Evolutionary conservation across 148 eudicot species (phyloP).

Genomic region (Vaccinium darrowii): DNA sequence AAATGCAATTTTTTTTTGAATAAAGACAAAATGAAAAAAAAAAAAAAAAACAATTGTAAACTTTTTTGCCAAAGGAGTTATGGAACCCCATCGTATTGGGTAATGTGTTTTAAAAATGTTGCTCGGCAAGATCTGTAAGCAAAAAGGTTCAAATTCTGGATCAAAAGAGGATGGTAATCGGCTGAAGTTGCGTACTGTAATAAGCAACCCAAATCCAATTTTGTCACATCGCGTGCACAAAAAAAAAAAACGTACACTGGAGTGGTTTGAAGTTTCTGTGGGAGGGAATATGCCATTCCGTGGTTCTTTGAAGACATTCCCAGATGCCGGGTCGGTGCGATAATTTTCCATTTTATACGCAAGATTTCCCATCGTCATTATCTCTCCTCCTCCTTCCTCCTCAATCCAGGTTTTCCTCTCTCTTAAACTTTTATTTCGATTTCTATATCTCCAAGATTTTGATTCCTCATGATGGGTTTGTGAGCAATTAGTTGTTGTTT

Average conservation of each 20-base stretch:
- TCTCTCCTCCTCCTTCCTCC: neutral
- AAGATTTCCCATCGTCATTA: neutral
- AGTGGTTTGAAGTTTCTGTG: neutral
- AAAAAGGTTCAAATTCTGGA: no score
- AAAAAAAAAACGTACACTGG: neutral
- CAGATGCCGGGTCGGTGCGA: slow-evolving; percentile 27
- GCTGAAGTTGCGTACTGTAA: no score
- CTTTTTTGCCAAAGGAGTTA: no score
- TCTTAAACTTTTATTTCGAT: neutral
- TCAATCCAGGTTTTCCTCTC: neutral
- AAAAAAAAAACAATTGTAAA: no score
- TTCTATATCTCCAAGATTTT: neutral
- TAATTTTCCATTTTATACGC: slow-evolving; percentile 3
- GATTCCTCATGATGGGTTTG: neutral
- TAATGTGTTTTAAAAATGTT: no score
- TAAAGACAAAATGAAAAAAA: no score
- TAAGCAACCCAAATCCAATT: neutral
- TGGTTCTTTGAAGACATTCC: slow-evolving; percentile 31
- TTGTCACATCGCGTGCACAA: neutral
- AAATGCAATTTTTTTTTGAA: no score
- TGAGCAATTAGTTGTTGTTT: neutral
- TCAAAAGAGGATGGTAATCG: no score
- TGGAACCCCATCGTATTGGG: no score
- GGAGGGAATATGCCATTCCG: slow-evolving; percentile 37
- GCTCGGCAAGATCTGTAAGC: no score